phyloP scores from a whole-genome alignment of 139 green algal genomes.

The Edaphochlamys debaryana region DNA sequence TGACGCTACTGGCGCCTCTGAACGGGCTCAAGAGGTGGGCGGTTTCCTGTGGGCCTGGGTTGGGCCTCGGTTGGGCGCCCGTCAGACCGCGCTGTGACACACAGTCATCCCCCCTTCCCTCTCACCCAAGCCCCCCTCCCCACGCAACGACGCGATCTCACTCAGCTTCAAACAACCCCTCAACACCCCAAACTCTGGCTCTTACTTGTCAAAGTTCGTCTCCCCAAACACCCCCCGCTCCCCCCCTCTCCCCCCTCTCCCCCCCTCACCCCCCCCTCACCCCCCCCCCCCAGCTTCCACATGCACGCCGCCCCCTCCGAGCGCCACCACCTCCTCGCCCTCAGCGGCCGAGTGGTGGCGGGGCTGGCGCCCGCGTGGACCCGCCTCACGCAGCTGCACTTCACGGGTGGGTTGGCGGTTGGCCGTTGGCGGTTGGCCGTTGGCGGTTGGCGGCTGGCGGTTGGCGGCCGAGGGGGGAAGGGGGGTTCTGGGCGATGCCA shows the following conservation, averaged over 20 bases:
- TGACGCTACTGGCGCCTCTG: slow-evolving; percentile 34
- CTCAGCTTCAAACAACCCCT: no score
- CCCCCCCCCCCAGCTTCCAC: neutral
- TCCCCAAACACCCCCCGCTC: no score
- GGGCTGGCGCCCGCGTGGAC: neutral
- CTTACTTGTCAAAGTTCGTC: no score
- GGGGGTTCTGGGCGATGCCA: neutral
- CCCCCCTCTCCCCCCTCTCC: no score
- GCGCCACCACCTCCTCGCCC: slow-evolving; percentile 3
- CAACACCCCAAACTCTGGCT: no score
- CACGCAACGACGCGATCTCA: no score
- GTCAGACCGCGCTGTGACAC: no score
- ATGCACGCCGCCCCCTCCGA: slow-evolving; percentile 4
- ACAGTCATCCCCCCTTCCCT: no score
- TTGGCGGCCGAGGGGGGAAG: neutral
- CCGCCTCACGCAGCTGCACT: neutral
- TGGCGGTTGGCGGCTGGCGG: no score
- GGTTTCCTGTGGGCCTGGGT: neutral
- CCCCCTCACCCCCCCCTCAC: no score
- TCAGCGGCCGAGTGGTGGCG: neutral
- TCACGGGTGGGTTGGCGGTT: neutral
- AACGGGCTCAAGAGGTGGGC: slow-evolving; percentile 1
- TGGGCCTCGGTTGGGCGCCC: no score
- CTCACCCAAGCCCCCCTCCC: no score
- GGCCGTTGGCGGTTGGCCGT: neutral